Conservation (phyloP, 2,329 filamentous ascomycete species). For the Pyrenophora tritici-repentis region DNA sequence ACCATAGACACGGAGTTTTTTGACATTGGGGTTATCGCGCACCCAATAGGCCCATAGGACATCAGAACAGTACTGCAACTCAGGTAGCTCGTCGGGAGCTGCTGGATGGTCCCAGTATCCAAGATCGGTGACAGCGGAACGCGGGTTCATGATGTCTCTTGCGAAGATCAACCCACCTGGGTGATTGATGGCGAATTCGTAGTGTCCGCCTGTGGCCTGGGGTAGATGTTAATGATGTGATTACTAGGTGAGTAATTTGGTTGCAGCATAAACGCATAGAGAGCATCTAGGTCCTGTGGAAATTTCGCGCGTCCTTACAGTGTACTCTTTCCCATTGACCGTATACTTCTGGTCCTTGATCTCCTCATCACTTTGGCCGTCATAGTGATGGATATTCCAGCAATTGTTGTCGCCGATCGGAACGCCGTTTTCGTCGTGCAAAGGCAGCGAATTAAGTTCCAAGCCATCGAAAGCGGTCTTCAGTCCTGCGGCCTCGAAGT, state of each 20-base stretch:
- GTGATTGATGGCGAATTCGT: conserved; percentile 22
- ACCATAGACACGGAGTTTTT: conserved; percentile 24
- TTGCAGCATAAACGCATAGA: too few species aligned
- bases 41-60: conserved; percentile 32
- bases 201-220: conserved; percentile 22
- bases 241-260: not conserved
- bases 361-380: conserved; percentile 4
- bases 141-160: conserved; percentile 14
- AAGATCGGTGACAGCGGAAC: conserved; percentile 1
- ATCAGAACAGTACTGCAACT: conserved; percentile 21
- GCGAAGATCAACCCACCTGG: conserved; percentile 18
- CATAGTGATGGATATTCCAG: conserved; percentile 13
- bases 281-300: not conserved
- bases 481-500: conserved; percentile 10
- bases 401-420: conserved; percentile 15
- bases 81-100: conserved; percentile 25
- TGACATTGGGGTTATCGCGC: conserved; percentile 19
- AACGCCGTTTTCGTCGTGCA: conserved; percentile 3
- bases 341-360: conserved; percentile 18
- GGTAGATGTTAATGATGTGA: not conserved
- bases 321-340: conserved; percentile 18
- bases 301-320: not conserved
- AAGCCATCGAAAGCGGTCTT: conserved; percentile 9
- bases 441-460: conserved; percentile 12
- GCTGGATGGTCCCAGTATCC: conserved; percentile 12